Percentiles rank a stretch among this genome's conserved stretches.
Conservation (phyloP, 345 rosid species). For the Cardiospermum halicacabum region DNA sequence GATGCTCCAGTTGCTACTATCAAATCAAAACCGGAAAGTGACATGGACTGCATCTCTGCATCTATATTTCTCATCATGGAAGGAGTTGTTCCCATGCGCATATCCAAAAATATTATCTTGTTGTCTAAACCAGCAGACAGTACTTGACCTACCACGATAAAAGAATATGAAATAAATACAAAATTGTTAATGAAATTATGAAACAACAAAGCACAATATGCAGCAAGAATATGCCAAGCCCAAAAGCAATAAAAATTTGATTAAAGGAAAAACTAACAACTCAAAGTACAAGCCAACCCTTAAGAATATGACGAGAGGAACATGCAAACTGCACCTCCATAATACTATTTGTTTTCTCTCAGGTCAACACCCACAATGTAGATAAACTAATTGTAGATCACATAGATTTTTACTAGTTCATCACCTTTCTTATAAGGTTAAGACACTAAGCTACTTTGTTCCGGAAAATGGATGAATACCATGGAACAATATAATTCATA, state of each 20-base stretch:
- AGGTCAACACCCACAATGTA: neutral
- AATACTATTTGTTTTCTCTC: neutral
- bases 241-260: neutral
- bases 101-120: slow-evolving; percentile 68
- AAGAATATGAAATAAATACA: neutral
- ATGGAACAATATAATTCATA: neutral
- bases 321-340: neutral
- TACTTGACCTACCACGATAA: slow-evolving; percentile 48
- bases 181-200: neutral
- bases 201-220: neutral
- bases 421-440: neutral
- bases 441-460: neutral
- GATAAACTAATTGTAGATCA: neutral
- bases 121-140: slow-evolving; percentile 79
- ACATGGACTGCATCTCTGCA: slow-evolving; percentile 58
- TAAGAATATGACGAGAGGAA: neutral
- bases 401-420: neutral
- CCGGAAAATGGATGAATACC: neutral
- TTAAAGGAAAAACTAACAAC: neutral
- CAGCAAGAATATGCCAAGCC: neutral
- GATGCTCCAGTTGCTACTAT: slow-evolving; percentile 59
- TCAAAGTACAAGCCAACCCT: neutral
- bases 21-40: slow-evolving; percentile 60
- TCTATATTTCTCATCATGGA: slow-evolving; percentile 22
- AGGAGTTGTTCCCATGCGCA: slow-evolving; percentile 31